Conservation (phyloP, 345 rosid species). For the Eutrema heterophyllum region DNA sequence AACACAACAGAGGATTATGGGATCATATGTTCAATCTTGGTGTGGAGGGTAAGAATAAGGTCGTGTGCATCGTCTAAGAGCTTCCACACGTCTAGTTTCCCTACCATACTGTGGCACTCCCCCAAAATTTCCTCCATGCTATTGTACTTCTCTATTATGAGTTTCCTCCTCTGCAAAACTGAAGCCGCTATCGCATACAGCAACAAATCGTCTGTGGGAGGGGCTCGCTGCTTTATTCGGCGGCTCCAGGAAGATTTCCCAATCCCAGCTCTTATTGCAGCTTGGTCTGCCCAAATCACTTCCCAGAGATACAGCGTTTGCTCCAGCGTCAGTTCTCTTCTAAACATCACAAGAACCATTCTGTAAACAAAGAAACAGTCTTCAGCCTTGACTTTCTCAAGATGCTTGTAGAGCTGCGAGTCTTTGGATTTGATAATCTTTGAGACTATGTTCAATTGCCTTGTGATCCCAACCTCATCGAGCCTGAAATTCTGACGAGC, state of each 20-base stretch:
- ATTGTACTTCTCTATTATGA: slow-evolving; percentile 78
- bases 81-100: slow-evolving; percentile 96
- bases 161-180: slow-evolving; percentile 83
- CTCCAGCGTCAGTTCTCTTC: slow-evolving; percentile 83
- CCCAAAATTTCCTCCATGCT: slow-evolving; percentile 93
- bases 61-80: slow-evolving; percentile 89
- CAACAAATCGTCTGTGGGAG: slow-evolving; percentile 87
- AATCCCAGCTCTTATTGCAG: slow-evolving; percentile 80
- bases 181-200: slow-evolving; percentile 87
- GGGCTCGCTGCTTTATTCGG: slow-evolving; percentile 69
- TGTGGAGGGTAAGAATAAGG: slow-evolving; percentile 77
- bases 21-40: slow-evolving; percentile 56
- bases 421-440: slow-evolving; percentile 85
- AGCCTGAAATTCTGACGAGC: slow-evolving; percentile 94
- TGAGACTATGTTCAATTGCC: slow-evolving; percentile 79
- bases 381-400: slow-evolving; percentile 86
- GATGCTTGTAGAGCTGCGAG: slow-evolving; percentile 78
- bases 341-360: slow-evolving; percentile 92
- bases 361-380: slow-evolving; percentile 97
- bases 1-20: background rate
- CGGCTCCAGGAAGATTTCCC: slow-evolving; percentile 86
- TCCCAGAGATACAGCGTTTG: slow-evolving; percentile 93
- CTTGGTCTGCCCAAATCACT: slow-evolving; percentile 99
- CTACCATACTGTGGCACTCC: slow-evolving; percentile 90
- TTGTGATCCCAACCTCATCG: slow-evolving; percentile 87